These are phyloP conservation scores for Grigorovia jiainica DNA, from an alignment of 805 yeast species.

Conservation along the genomic window DNA sequence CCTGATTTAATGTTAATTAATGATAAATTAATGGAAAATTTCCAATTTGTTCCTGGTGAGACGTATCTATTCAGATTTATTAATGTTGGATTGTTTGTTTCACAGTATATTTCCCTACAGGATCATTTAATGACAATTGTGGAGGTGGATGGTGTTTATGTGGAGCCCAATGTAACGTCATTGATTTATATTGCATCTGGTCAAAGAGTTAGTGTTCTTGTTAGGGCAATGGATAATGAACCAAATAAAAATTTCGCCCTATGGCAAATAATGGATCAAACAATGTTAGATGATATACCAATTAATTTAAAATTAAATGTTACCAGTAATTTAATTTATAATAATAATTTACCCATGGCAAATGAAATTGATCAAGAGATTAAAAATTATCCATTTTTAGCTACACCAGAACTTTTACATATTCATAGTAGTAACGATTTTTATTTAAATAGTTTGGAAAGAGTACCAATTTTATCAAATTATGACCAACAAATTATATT, in stretches of 20 bases:
- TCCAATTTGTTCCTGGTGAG: constrained; percentile 47
- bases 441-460: constrained; percentile 33
- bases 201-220: constrained; percentile 66
- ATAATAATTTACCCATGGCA: constrained; percentile 27
- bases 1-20: constrained; percentile 60
- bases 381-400: constrained; percentile 1
- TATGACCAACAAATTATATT: constrained; percentile 54
- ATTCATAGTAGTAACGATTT: constrained; percentile 27
- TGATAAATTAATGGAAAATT: constrained; percentile 49
- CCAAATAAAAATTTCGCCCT: constrained; percentile 45
- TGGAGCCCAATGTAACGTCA: constrained; percentile 46
- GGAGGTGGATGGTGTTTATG: constrained; percentile 66
- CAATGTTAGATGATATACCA: constrained; percentile 66
- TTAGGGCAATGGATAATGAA: constrained; percentile 44
- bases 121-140: constrained; percentile 64
- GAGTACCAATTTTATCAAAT: constrained; percentile 39
- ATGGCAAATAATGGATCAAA: constrained; percentile 50
- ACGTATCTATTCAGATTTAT: constrained; percentile 57
- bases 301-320: constrained; percentile 43
- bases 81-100: constrained; percentile 64
- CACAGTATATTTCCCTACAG: constrained; percentile 60
- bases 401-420: constrained; percentile 7
- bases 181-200: constrained; percentile 64
- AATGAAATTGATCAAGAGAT: constrained; percentile 1
- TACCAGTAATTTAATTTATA: constrained; percentile 49